A percentile compares a stretch with the other conserved stretches of the same genome.
These are phyloP conservation scores for Neophaeococcomyces aloes DNA, from an alignment of 2,329 filamentous ascomycete species.

Conservation along the genomic window DNA sequence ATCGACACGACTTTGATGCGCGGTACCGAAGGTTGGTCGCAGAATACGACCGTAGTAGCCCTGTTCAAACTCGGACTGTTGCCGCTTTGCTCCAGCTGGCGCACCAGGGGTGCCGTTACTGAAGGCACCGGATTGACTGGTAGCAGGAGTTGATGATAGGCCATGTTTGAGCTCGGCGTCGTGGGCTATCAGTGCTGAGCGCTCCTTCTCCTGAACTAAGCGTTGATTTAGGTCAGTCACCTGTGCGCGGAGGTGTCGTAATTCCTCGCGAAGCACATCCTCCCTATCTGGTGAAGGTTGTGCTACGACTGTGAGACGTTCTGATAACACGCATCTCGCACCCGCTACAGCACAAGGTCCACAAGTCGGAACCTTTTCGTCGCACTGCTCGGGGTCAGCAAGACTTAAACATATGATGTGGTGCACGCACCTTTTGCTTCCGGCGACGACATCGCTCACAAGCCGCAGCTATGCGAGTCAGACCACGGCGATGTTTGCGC, in stretches of 20 bases:
- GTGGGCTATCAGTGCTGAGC: not conserved
- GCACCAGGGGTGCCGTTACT: not conserved
- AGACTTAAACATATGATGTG: not conserved
- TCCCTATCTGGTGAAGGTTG: not conserved
- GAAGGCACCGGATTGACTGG: not conserved
- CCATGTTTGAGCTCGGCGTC: not conserved
- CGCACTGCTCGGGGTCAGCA: not conserved
- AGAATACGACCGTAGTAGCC: slow-evolving; percentile 5
- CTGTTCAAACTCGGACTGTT: not conserved
- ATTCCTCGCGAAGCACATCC: slow-evolving; percentile 4
- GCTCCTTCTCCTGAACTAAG: slow-evolving; percentile 3
- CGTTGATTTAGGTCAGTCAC: slow-evolving; percentile 5
- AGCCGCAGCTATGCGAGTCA: slow-evolving; percentile 7
- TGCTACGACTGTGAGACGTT: slow-evolving; percentile 6
- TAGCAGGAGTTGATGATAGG: not conserved
- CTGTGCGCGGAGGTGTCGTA: slow-evolving; percentile 5
- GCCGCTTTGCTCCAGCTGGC: not conserved
- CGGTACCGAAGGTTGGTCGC: slow-evolving; percentile 7
- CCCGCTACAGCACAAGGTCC: slow-evolving; percentile 5
- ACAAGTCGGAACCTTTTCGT: slow-evolving; percentile 5
- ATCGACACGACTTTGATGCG: slow-evolving; percentile 8
- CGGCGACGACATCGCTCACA: slow-evolving; percentile 6
- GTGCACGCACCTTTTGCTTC: slow-evolving; percentile 5
- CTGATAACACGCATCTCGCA: slow-evolving; percentile 5
- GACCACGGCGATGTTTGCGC: slow-evolving; percentile 5